Conservation (phyloP, 805 yeast species). For the Candida gorgasii region DNA sequence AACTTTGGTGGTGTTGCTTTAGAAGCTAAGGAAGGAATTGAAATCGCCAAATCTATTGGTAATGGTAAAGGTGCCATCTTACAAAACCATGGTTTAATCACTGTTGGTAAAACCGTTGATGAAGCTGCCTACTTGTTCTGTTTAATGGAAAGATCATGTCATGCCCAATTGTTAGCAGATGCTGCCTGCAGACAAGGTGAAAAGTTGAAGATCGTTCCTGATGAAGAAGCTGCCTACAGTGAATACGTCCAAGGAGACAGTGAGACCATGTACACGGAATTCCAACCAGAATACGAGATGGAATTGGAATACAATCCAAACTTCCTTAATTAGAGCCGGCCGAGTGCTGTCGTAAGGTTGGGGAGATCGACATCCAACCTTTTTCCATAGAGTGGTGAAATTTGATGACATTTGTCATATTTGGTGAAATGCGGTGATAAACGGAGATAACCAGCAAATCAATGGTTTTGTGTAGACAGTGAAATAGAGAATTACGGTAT, state of each 20-base stretch:
- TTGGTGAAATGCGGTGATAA: too few species aligned
- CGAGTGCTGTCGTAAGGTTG: too few species aligned
- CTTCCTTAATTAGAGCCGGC: constrained; percentile 6
- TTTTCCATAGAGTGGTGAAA: too few species aligned
- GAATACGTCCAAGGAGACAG: constrained; percentile 60
- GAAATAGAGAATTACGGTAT: too few species aligned
- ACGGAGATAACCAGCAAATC: too few species aligned
- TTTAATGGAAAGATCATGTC: constrained; percentile 32
- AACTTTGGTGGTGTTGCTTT: constrained; percentile 78
- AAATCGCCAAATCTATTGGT: constrained; percentile 31
- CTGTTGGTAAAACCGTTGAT: constrained; percentile 36
- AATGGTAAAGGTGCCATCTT: constrained; percentile 33
- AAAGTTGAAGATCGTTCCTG: constrained; percentile 46
- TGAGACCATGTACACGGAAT: constrained; percentile 65
- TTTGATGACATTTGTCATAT: too few species aligned
- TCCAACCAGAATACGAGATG: constrained; percentile 63
- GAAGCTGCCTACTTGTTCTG: constrained; percentile 38
- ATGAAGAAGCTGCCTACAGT: constrained; percentile 69
- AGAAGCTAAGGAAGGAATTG: constrained; percentile 29
- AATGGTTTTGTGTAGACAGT: too few species aligned
- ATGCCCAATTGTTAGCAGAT: constrained; percentile 30
- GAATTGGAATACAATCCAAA: constrained; percentile 11
- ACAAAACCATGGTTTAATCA: constrained; percentile 36
- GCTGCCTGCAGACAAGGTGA: constrained; percentile 42
- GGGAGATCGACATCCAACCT: too few species aligned